phyloP scores from a whole-genome alignment of 805 yeast species.

The Ogataea siamensis region DNA sequence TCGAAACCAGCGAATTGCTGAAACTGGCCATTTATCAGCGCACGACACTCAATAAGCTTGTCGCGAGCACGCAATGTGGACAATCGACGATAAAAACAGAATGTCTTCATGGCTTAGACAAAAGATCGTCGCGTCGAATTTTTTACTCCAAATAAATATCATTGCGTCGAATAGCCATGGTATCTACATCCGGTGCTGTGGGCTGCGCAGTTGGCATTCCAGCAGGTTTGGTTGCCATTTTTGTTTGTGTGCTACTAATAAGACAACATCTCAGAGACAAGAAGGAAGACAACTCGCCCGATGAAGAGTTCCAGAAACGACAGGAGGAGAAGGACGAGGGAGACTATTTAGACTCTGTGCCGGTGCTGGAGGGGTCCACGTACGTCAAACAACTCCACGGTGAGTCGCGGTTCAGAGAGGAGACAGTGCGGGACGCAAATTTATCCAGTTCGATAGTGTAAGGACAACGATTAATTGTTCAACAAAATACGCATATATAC shows the following conservation, averaged over 20 bases:
- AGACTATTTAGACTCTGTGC: conserved; percentile 8
- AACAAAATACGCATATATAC: conserved; percentile 9
- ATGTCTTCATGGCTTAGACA: background rate
- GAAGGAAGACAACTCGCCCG: conserved; percentile 29
- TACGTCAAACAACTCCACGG: conserved; percentile 11
- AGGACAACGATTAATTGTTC: too few relatives aligned
- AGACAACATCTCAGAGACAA: conserved; percentile 38
- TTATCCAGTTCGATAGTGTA: background rate
- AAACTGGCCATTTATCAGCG: conserved; percentile 68
- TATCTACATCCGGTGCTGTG: conserved; percentile 39
- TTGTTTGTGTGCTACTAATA: conserved; percentile 37
- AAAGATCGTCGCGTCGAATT: conserved; percentile 10
- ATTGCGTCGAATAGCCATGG: conserved; percentile 15
- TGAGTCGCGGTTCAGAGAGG: conserved; percentile 4
- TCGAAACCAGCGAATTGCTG: conserved; percentile 5
- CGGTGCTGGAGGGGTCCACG: conserved; percentile 3
- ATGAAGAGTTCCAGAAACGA: conserved; percentile 1
- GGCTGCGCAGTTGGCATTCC: conserved; percentile 57
- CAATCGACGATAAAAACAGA: conserved; percentile 3
- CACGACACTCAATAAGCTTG: conserved; percentile 55
- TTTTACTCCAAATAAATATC: conserved; percentile 1
- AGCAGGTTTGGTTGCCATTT: conserved; percentile 36
- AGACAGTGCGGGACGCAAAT: conserved; percentile 2
- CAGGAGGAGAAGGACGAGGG: conserved; percentile 4
- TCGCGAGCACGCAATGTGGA: conserved; percentile 35